Percentiles rank a stretch among this genome's conserved stretches.
phyloP scores from a whole-genome alignment of 2,329 filamentous ascomycete genomes.

The Fusarium buharicum region DNA sequence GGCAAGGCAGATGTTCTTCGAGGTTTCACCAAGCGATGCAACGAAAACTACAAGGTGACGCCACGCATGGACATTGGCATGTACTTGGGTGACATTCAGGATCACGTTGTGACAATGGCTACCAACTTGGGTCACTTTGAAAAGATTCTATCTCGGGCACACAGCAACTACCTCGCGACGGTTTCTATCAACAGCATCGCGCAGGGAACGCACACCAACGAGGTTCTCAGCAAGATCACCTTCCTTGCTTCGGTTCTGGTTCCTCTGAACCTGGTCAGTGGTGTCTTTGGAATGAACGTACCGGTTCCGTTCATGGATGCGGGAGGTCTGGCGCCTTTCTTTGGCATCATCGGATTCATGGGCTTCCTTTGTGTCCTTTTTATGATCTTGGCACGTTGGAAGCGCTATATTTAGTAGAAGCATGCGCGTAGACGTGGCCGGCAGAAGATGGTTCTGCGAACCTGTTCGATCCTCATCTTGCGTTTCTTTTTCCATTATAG shows the following conservation, averaged over 20 bases:
- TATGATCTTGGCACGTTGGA: constrained; percentile 58
- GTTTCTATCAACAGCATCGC: constrained; percentile 91
- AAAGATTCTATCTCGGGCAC: constrained; percentile 93
- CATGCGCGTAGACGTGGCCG: constrained; percentile 53
- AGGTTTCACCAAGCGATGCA: constrained; percentile 98
- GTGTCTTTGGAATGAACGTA: constrained; percentile 91
- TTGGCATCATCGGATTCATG: constrained; percentile 55
- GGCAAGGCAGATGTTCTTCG: constrained; percentile 99
- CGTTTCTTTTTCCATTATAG: constrained; percentile 30
- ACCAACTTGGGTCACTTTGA: constrained; percentile 95
- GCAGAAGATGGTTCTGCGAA: constrained; percentile 1
- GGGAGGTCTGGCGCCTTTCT: constrained; percentile 58
- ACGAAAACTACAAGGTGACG: constrained; percentile 94
- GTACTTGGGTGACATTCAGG: constrained; percentile 97
- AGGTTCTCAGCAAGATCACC: constrained; percentile 93
- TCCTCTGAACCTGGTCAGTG: constrained; percentile 90
- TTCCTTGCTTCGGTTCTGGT: constrained; percentile 95
- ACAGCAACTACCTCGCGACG: constrained; percentile 96
- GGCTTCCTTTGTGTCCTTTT: constrained; percentile 61
- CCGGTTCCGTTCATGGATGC: constrained; percentile 70
- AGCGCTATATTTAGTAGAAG: constrained; percentile 59
- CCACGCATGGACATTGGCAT: constrained; percentile 96
- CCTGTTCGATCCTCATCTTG: constrained; percentile 9
- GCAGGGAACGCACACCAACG: constrained; percentile 88
- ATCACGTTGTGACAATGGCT: constrained; percentile 99